Evolutionary conservation across 441 rosid species (phyloP), one percentile per base, ranked within the genome.

Genomic region (Gossypium trilobum): DNA sequence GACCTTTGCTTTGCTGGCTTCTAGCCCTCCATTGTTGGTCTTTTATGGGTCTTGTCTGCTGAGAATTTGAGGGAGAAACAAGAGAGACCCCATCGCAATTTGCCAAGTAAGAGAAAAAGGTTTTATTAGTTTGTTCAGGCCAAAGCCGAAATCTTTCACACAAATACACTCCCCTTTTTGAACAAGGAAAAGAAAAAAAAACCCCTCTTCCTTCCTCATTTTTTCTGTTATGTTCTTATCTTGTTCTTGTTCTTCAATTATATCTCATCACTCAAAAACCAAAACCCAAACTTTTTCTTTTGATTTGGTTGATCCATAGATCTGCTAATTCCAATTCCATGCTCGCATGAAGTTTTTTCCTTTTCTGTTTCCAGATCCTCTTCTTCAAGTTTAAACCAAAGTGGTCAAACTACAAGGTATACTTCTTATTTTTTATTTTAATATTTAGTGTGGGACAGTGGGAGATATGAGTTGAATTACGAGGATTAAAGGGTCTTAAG

Each of bases 1-100:
- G 90, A 78, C 90, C 91, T 76, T 50, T 79, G 90, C 92, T 80
- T 82, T 78, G 91, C 91, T 87, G 98, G 90, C 96, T 81, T 73
- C 83, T 64, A 85, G 87, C 89, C 82, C 87, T 72, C 85, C 87
- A 80, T 84, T 75, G 87, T 81, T 87, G 91, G 84, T 85, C 75
- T 82, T 86, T 86, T 83, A 83, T 11, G 14, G 50, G 50, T 44
- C 50, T 44, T 11, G 50, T 8, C 50, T 11, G 50, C 50, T 44
- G 50, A 44, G n/a, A 44, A 11, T 44, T 44, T 11, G 50, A 44
- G 50, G 50, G 50, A 44, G 50, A 44, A 44, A 44, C 50, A 44
- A 16, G 10, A 5, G 19, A 4, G 20, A 51, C 7, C 36, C 36
- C 36, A 31, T 31, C 7, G 36, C 36, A 31, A 31, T 4, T 31